Base-by-base conservation (phyloP, 495 filamentous ascomycete species). In the Sphaerosporella brunnea region DNA sequence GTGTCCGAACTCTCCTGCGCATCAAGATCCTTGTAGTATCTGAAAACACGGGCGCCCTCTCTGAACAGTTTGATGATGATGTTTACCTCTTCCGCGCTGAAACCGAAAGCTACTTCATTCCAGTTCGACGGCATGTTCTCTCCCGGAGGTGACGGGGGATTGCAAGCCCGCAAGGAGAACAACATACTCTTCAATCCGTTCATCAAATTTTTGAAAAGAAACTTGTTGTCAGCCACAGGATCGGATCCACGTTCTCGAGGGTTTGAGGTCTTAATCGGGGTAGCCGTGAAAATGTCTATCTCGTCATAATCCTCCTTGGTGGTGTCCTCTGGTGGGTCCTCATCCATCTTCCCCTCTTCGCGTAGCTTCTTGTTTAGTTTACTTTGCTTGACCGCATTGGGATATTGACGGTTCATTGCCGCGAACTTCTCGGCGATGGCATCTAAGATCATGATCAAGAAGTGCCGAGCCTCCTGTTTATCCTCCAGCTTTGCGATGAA, bases 401-500 rank as follows among this genome's bases (percentile, higher is more conserved):
- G 71, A 58, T 88, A 94, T 59, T 95, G 87, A 48, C 84, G 72
- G 58, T 96, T 96, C 92, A 99, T 96, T 5, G 87, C 79, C 0
- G 92, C 87, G 61, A 96, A 94, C 62, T 96, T 99, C 56, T 96
- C 90, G 42, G 82, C 92, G 49, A 96, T 96, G 8, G 92, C 90
- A 64, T 93, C 86, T 39, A 99, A 65, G 26, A 99, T 96, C 80
- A 92, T 90, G 50, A 99, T 83, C 48, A 99, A 65, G 63, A 93
- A 95, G 62, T 94, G 86, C 13, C 92, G 78, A 23, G 87, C 90
- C 61, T 96, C 87, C 20, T 77, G 74, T 63, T 95, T 96, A 56
- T 94, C 79, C 13, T 77, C 78, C 45, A 99, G 69, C 59, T 80
- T 84, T 0, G 88, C 84, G 53, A 99, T 99, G 62, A 81, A 87